Base-by-base conservation (phyloP, 805 yeast species). In the Pichia thaimueangensis region DNA sequence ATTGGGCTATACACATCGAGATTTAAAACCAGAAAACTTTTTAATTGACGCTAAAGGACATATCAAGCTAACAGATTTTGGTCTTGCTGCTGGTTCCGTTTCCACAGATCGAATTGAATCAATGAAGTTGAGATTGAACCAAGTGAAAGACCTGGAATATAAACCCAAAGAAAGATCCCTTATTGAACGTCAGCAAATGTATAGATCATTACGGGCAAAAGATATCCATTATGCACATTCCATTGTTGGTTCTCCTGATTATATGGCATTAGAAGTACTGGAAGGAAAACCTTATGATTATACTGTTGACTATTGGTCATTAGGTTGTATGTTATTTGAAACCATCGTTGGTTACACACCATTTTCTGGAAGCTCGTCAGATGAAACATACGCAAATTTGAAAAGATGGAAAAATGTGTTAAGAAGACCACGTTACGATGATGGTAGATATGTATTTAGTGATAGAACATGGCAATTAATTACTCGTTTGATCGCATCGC, bases 241-340 rank as follows among this genome's bases (percentile, higher is more conserved):
- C 1, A 86, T 91, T 53, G 99, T 93, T 13, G 99, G 99, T 1
- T 85, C 95, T 5, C 99, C 99, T 1, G 99, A 93, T 63, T 93
- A 93, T 60, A 93, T 93, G 99, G 98, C 99, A 1, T 71, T 93
- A 39, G 99, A 93, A 63, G 97, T 93, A 11, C 74, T 93, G 41
- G 95, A 87, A 63, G 98, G 98, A 7, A 84, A 83, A 57, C 79
- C 81, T 45, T 93, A 93, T 62, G 96, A 93, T 59, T 89, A 82
- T 60, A 91, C 98, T 13, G 95, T 94, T 45, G 99, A 93, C 68
- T 93, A 93, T 62, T 93, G 99, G 99, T 89, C 97, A 0, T 70
- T 93, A 45, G 99, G 98, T 5, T 93, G 98, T 65, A 93, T 93
- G 82, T 69, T 93, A 30, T 93, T 91, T 60, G 99, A 93, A 65